Base-by-base conservation (phyloP, 306 rosid species). In the Vigna unguiculata region DNA sequence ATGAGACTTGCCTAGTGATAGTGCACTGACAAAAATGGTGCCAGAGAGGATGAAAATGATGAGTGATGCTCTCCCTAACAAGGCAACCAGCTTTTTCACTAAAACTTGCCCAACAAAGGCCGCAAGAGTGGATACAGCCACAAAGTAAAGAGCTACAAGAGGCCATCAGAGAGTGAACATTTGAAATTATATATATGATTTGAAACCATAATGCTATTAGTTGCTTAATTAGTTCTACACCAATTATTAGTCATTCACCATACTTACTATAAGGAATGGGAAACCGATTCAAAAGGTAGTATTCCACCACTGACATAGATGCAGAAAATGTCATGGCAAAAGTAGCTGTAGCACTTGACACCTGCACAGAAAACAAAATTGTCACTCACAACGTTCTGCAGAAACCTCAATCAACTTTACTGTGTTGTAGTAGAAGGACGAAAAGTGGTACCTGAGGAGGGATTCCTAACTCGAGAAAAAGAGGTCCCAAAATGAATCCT, bases 401-500 rank as follows among this genome's bases (percentile, higher is more conserved):
- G 5, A 43, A 12, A 12, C 12, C 48, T 43, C 15, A 43, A 11
- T 43, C 48, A 43, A 43, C 48, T 43, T 15, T 40, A 43, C 15
- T 43, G 5, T 11, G 16, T 12, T 11, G 48, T 43, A 43, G 48
- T 43, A 43, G 48, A 11, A 43, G 48, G 48, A 43, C 12, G 48
- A 12, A 43, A 43, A 5, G 75, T 30, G 48, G 60, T 59, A 90
- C 92, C 90, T 90, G 92, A 78, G 95, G 92, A 58, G 92, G 90
- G 65, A 88, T 84, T 61, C 92, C 92, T 45, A 90, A 79, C 67
- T 88, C 92, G 4, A 88, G 81, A 51, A 90, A 90, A 69, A 90
- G 94, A n/a, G 94, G 94, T 38, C 94, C 94, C 75, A 90, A 77
- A 52, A 90, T 90, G 79, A 90, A 90, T 19, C 92, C 92, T 7